Percentiles rank a stretch among this genome's conserved stretches.
These are phyloP conservation scores for Cryptococcus deneoformans DNA, from an alignment of 1,284 basidiomycete species.

Conservation along the genomic window DNA sequence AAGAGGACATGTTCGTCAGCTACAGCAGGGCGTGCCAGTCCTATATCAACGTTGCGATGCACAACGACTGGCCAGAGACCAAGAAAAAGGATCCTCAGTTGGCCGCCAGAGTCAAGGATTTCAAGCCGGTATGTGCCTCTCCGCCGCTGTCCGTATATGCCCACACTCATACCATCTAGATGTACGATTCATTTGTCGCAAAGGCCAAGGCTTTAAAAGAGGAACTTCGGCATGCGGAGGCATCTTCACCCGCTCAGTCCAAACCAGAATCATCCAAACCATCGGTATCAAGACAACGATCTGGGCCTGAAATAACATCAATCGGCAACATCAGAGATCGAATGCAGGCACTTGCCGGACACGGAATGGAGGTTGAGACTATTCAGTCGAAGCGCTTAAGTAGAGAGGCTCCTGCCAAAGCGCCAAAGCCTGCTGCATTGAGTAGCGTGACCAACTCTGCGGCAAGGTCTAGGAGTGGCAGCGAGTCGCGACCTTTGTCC, in stretches of 20 bases:
- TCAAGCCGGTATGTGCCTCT: conserved; percentile 33
- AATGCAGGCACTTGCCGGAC: conserved; percentile 45
- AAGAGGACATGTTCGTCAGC: conserved; percentile 42
- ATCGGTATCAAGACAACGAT: neutral
- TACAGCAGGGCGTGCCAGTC: conserved; percentile 33
- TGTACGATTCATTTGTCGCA: conserved; percentile 25
- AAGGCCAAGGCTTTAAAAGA: conserved; percentile 41
- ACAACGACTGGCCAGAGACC: conserved; percentile 24
- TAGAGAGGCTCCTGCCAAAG: conserved; percentile 20
- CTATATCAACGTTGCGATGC: conserved; percentile 27
- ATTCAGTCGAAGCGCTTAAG: conserved; percentile 27
- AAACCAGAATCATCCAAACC: neutral
- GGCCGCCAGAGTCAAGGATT: conserved; percentile 34
- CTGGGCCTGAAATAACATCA: conserved; percentile 23
- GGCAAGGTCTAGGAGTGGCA: conserved; percentile 10
- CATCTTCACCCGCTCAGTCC: conserved; percentile 9
- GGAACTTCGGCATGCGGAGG: conserved; percentile 18
- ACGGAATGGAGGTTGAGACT: conserved; percentile 45
- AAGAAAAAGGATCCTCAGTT: conserved; percentile 31
- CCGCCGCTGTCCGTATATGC: neutral
- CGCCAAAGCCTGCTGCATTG: conserved; percentile 4
- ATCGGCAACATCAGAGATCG: conserved; percentile 48
- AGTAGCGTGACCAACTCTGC: conserved; percentile 1
- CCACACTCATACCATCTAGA: neutral
- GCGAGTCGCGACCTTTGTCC: conserved; percentile 3